phyloP scores from a whole-genome alignment of 768 basidiomycete genomes.

The Amanita molliuscula region DNA sequence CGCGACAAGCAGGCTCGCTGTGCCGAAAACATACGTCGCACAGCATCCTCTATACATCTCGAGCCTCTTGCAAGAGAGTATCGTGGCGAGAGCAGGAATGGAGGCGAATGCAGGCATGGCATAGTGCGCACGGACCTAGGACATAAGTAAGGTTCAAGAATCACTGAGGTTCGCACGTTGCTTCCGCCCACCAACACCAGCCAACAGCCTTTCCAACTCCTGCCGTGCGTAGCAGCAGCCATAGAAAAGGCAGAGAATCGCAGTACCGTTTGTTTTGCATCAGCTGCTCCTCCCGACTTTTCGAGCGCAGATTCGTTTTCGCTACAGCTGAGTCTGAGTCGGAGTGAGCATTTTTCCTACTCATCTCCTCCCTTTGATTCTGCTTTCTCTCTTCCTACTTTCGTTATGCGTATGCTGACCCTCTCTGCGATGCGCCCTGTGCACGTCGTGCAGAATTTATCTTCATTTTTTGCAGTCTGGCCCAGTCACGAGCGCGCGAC shows the following conservation, averaged over 20 bases:
- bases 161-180: conserved; percentile 17
- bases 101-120: not conserved
- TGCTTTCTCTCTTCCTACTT: conserved; percentile 6
- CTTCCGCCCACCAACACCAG: conserved; percentile 7
- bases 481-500: not conserved
- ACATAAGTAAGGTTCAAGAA: conserved; percentile 10
- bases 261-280: not conserved
- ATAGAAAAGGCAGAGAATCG: not conserved
- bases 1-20: not conserved
- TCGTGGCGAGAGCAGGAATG: not conserved
- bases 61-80: not conserved
- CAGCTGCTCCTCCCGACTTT: conserved; percentile 3
- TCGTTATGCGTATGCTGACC: conserved; percentile 5
- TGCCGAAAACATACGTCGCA: not conserved
- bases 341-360: conserved; percentile 33
- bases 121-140: conserved; percentile 4
- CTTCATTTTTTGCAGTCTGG: not conserved
- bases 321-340: conserved; percentile 27
- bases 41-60: not conserved
- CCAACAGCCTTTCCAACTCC: conserved; percentile 6
- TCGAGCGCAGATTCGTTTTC: conserved; percentile 5
- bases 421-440: conserved; percentile 5
- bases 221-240: conserved; percentile 1
- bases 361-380: conserved; percentile 8
- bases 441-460: not conserved